Conservation (phyloP, 2,329 filamentous ascomycete genomes). For the Byssoonygena ceratinophila region DNA sequence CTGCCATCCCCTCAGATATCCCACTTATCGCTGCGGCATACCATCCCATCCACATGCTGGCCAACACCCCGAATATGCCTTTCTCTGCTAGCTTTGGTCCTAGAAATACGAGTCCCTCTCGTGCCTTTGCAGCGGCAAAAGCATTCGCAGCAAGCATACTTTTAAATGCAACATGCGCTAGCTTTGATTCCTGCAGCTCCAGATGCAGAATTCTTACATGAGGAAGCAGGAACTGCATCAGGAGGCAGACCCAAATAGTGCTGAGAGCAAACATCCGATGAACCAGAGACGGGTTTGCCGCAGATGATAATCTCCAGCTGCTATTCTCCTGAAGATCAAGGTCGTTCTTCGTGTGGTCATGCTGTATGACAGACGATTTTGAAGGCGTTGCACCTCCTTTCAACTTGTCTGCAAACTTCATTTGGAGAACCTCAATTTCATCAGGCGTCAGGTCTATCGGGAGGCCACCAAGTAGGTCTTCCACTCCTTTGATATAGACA, state of each 20-base stretch:
- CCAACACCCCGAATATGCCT: not conserved
- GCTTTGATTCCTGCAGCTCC: slow-evolving; percentile 37
- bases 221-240: slow-evolving; percentile 52
- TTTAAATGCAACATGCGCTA: not conserved
- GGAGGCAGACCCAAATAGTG: slow-evolving; percentile 51
- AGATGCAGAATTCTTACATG: slow-evolving; percentile 45
- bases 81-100: not conserved
- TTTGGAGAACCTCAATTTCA: not conserved
- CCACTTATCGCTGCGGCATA: not conserved
- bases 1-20: not conserved
- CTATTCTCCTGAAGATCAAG: not conserved
- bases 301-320: slow-evolving; percentile 10
- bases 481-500: slow-evolving; percentile 29
- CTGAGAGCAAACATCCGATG: slow-evolving; percentile 48
- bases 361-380: not conserved
- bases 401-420: not conserved
- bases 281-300: slow-evolving; percentile 39
- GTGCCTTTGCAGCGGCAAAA: not conserved
- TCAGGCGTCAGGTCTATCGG: slow-evolving; percentile 24
- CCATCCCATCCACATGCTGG: not conserved
- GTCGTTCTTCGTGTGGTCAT: not conserved
- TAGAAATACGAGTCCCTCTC: not conserved
- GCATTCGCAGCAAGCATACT: not conserved
- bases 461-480: slow-evolving; percentile 31
- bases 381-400: not conserved